Evolutionary conservation across 2,329 filamentous ascomycete genomes (phyloP).

Genomic region (Cercospora sojina): DNA sequence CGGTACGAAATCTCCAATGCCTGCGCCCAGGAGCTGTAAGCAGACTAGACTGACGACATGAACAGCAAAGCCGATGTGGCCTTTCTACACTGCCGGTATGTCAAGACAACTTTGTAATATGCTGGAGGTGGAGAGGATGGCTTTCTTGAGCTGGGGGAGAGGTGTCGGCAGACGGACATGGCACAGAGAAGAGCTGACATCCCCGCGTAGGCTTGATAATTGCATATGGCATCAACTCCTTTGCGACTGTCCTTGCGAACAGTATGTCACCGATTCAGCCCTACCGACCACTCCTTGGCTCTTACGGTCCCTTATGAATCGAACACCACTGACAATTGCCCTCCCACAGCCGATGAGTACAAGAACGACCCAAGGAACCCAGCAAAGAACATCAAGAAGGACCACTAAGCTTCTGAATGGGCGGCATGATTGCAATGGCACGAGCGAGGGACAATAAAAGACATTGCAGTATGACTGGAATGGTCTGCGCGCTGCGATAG

Average conservation of each 20-base stretch:
- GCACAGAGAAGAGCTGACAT: conserved; percentile 21
- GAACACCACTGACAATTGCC: conserved; percentile 12
- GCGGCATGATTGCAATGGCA: background rate
- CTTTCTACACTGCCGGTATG: conserved; percentile 92
- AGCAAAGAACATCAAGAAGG: conserved; percentile 39
- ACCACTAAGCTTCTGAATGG: conserved; percentile 27
- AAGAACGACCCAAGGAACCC: conserved; percentile 96
- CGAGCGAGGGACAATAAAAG: conserved; percentile 6
- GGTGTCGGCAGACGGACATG: background rate
- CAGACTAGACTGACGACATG: conserved; percentile 23
- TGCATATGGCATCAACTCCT: conserved; percentile 86
- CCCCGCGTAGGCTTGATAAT: conserved; percentile 69
- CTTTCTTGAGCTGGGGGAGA: conserved; percentile 4
- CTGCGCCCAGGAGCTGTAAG: conserved; percentile 8
- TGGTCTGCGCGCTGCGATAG: conserved; percentile 1
- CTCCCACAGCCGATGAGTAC: conserved; percentile 75
- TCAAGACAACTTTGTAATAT: background rate
- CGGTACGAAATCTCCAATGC: conserved; percentile 41
- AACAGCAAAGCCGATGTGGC: conserved; percentile 82
- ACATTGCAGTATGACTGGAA: background rate
- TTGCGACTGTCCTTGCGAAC: conserved; percentile 72
- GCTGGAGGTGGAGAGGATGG: background rate
- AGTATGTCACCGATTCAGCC: conserved; percentile 59
- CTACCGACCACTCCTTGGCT: background rate
- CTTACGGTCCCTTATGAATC: no score